phyloP scores from a whole-genome alignment of 208 protist genomes.

The Trypanosoma scelopori region DNA sequence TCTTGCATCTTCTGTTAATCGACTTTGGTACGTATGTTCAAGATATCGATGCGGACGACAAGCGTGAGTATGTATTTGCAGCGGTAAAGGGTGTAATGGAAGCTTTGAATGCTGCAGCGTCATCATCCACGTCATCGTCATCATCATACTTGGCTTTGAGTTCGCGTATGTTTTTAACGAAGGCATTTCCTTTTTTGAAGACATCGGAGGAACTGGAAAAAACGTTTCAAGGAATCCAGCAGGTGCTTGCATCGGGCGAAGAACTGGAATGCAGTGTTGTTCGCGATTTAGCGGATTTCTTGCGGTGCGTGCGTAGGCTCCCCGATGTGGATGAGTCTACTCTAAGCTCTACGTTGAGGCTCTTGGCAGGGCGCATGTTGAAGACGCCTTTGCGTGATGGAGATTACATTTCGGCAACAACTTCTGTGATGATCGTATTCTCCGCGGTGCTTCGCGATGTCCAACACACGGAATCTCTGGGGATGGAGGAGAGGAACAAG shows the following conservation, averaged over 20 bases:
- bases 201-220: constrained; percentile 18
- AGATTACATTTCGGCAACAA: background rate
- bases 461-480: background rate
- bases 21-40: constrained; percentile 12
- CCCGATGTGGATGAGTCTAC: background rate
- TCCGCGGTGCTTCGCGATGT: background rate
- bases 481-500: background rate
- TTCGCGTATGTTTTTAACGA: constrained; percentile 14
- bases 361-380: constrained; percentile 6
- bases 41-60: background rate
- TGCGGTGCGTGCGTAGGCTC: constrained; percentile 7
- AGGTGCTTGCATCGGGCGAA: background rate
- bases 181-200: constrained; percentile 11
- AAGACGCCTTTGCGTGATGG: background rate
- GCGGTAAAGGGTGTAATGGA: constrained; percentile 5
- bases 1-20: constrained; percentile 11
- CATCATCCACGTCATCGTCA: background rate
- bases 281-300: constrained; percentile 19
- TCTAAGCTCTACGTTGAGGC: background rate
- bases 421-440: background rate
- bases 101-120: constrained; percentile 3
- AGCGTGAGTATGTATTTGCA: constrained; percentile 1
- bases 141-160: background rate
- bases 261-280: constrained; percentile 7
- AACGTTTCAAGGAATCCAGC: constrained; percentile 9